Percentiles rank a stretch among this genome's conserved stretches.
These are phyloP conservation scores for Passiflora organensis DNA, from an alignment of 345 rosid genomes.

Conservation along the genomic window DNA sequence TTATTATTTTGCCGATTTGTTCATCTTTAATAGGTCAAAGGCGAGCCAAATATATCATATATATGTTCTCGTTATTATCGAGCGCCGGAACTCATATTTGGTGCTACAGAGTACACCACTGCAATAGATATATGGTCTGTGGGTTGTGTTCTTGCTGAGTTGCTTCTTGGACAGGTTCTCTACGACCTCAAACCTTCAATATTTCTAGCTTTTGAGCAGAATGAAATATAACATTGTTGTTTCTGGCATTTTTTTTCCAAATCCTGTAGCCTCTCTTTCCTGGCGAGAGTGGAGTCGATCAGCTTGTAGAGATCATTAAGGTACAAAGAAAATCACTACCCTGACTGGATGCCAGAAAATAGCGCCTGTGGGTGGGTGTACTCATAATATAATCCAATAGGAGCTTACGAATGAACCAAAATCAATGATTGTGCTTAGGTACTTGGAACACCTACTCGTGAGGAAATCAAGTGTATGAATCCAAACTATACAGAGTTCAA, in stretches of 20 bases:
- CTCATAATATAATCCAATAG: too few species aligned
- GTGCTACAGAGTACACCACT: slow-evolving; percentile 71
- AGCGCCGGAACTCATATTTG: slow-evolving; percentile 85
- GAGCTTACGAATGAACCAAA: too few species aligned
- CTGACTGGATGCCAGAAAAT: too few species aligned
- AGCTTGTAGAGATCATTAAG: slow-evolving; percentile 83
- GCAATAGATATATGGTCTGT: slow-evolving; percentile 91
- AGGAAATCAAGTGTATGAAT: slow-evolving; percentile 90
- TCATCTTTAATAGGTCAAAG: slow-evolving; percentile 46
- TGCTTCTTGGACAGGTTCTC: slow-evolving; percentile 68
- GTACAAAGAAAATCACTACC: slow-evolving; percentile 20
- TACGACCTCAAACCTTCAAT: slow-evolving; percentile 35
- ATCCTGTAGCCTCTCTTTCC: slow-evolving; percentile 63
- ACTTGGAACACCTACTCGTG: slow-evolving; percentile 91
- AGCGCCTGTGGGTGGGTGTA: too few species aligned
- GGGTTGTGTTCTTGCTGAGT: slow-evolving; percentile 90
- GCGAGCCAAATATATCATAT: slow-evolving; percentile 75
- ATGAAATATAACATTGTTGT: too few species aligned
- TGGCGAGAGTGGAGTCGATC: slow-evolving; percentile 82
- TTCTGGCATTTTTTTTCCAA: background rate
- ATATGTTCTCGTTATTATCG: slow-evolving; percentile 87
- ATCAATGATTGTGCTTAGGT: slow-evolving; percentile 39
- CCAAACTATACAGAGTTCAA: slow-evolving; percentile 76
- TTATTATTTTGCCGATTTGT: background rate
- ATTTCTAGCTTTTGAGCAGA: slow-evolving; percentile 24